Base-by-base conservation (phyloP, 768 basidiomycete species). In the Cystofilobasidium macerans region DNA sequence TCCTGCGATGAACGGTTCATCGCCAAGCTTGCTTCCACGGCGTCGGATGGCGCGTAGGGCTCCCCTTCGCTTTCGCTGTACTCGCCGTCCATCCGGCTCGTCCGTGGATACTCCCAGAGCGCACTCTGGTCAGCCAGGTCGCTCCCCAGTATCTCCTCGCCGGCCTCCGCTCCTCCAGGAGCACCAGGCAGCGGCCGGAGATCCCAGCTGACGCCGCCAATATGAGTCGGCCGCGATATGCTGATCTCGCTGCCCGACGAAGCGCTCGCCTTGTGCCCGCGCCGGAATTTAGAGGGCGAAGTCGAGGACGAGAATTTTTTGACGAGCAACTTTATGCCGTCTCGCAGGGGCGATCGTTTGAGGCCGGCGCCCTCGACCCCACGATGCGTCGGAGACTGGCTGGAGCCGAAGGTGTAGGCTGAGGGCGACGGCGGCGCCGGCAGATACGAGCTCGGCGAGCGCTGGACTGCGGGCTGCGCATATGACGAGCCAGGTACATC, bases 251-350 rank as follows among this genome's bases (percentile, higher is more conserved):
- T 51, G n/a, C 24, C 24, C 11, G 51, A 54, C 51, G 51, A 54
- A 3, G 13, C 51, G 30, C 51, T 54, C 51, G 51, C n/a, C 51
- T 32, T 54, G 28, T 47, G 45, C 9, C 45, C 45, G 22, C n/a
- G 20, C 9, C 45, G 45, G 45, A 47, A 47, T n/a, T 47, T 47
- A 13, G 45, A n/a, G 4, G 45, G 45, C 45, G 45, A 47, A 5
- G 42, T 22, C 51, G 51, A 22, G 28, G 18, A 26, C 51, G 30
- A 54, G 22, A 42, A 54, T 30, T 54, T 54, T 8, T 32, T 28
- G 13, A 54, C 51, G 51, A 54, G 51, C 51, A 30, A 54, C 51
- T 54, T 54, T 26, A 54, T 28, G 26, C 51, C 51, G 51, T 54
- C 51, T 6, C 51, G 51, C 18, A 54, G 28, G 9, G 51, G 51